phyloP scores from a whole-genome alignment of 345 rosid genomes.

The Noccaea bulbosa region DNA sequence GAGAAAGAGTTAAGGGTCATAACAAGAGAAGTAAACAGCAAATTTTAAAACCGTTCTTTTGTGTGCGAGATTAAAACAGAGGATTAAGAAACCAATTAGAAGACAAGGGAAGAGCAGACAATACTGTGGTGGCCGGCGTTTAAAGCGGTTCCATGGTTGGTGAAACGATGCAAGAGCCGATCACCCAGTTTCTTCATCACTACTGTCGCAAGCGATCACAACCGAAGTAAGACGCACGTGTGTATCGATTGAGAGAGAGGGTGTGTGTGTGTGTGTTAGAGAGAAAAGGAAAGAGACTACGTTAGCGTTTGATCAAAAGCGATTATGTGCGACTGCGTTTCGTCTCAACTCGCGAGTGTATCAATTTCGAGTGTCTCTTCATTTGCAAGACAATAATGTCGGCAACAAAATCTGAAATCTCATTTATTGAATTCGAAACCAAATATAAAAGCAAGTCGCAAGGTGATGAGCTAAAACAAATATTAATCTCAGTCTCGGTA shows the following conservation, averaged over 20 bases:
- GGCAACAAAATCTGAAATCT: constrained; percentile 1
- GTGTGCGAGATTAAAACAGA: constrained; percentile 6
- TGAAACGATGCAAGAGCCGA: constrained; percentile 47
- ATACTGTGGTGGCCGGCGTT: constrained; percentile 41
- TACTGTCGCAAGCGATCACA: constrained; percentile 33
- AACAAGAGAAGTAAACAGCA: constrained; percentile 6
- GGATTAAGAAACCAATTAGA: constrained; percentile 9
- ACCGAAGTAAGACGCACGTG: neutral
- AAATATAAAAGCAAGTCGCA: constrained; percentile 29
- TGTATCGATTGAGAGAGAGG: neutral
- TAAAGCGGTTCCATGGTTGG: constrained; percentile 33
- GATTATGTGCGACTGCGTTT: constrained; percentile 8
- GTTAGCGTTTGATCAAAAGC: constrained; percentile 6
- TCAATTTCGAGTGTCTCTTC: neutral
- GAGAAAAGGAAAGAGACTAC: neutral
- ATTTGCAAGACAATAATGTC: neutral
- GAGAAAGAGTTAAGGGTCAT: neutral
- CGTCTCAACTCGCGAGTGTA: neutral
- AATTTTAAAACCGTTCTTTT: neutral
- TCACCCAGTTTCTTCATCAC: constrained; percentile 51
- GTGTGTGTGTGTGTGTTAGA: too few species aligned
- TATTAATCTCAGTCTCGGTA: constrained; percentile 38
- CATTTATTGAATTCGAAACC: constrained; percentile 26
- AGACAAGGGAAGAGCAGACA: constrained; percentile 1
- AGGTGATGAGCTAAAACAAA: constrained; percentile 26